phyloP scores from a whole-genome alignment of 495 filamentous ascomycete genomes.

The Xylaria flabelliformis region DNA sequence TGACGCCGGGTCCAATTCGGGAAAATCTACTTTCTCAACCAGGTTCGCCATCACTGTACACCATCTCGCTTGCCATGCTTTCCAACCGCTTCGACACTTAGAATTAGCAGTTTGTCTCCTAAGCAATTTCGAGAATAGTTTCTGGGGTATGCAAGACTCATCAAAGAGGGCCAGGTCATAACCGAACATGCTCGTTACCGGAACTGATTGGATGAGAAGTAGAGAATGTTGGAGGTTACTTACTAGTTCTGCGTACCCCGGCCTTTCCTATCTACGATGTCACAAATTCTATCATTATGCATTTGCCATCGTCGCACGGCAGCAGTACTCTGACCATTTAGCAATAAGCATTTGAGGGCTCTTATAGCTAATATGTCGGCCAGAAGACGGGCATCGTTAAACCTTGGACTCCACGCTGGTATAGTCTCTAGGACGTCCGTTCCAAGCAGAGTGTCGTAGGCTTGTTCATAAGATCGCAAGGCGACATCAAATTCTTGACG shows the following conservation, averaged over 20 bases:
- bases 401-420: slow-evolving; percentile 82
- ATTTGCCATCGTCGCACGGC: slow-evolving; percentile 78
- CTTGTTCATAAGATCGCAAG: slow-evolving; percentile 78
- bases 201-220: background rate
- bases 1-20: slow-evolving; percentile 48
- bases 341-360: slow-evolving; percentile 78
- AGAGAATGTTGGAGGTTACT: background rate
- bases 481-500: slow-evolving; percentile 89
- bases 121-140: background rate
- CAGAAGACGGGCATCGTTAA: slow-evolving; percentile 82
- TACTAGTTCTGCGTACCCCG: slow-evolving; percentile 78
- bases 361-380: slow-evolving; percentile 81
- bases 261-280: slow-evolving; percentile 79
- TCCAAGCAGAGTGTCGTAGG: slow-evolving; percentile 80
- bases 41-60: slow-evolving; percentile 79
- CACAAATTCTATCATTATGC: slow-evolving; percentile 72
- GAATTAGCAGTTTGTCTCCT: slow-evolving; percentile 5
- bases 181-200: background rate
- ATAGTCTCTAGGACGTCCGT: slow-evolving; percentile 86
- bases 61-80: slow-evolving; percentile 88
- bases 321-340: slow-evolving; percentile 72
- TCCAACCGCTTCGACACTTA: slow-evolving; percentile 62
- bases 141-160: background rate
- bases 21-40: slow-evolving; percentile 65
- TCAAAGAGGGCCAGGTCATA: background rate